Conservation (phyloP, 768 basidiomycete species). For the Neoboletus magnificus region DNA sequence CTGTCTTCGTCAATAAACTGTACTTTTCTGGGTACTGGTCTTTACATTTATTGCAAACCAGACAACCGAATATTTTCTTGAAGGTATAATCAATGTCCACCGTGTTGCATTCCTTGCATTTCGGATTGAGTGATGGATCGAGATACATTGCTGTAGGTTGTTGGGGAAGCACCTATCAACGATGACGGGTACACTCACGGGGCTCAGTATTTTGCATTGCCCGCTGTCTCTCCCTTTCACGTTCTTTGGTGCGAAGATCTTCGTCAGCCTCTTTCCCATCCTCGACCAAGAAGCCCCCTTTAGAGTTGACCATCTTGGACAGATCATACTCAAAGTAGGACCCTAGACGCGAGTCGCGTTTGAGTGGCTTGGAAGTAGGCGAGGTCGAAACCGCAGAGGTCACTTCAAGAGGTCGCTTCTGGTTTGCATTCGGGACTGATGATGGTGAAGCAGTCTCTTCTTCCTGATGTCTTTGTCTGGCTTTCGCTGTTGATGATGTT, state of each 20-base stretch:
- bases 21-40: conserved; percentile 89
- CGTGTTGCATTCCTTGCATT: conserved; percentile 83
- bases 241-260: conserved; percentile 70
- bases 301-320: conserved; percentile 94
- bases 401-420: conserved; percentile 67
- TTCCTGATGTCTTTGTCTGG: conserved; percentile 65
- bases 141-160: conserved; percentile 64
- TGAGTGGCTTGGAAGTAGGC: conserved; percentile 56
- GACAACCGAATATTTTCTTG: conserved; percentile 76
- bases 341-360: conserved; percentile 76
- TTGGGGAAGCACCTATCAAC: not conserved
- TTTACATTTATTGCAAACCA: conserved; percentile 89
- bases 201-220: conserved; percentile 73
- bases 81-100: conserved; percentile 84
- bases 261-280: conserved; percentile 83
- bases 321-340: conserved; percentile 97
- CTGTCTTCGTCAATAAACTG: conserved; percentile 94
- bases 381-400: conserved; percentile 57
- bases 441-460: conserved; percentile 48
- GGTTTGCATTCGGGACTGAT: conserved; percentile 54
- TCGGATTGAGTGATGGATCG: conserved; percentile 72
- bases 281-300: conserved; percentile 92
- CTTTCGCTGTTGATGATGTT: conserved; percentile 55
- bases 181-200: conserved; percentile 38
- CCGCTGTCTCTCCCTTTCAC: conserved; percentile 75